Evolutionary conservation across 148 eudicot species (phyloP).

Genomic region (Rhododendron griersonianum): DNA sequence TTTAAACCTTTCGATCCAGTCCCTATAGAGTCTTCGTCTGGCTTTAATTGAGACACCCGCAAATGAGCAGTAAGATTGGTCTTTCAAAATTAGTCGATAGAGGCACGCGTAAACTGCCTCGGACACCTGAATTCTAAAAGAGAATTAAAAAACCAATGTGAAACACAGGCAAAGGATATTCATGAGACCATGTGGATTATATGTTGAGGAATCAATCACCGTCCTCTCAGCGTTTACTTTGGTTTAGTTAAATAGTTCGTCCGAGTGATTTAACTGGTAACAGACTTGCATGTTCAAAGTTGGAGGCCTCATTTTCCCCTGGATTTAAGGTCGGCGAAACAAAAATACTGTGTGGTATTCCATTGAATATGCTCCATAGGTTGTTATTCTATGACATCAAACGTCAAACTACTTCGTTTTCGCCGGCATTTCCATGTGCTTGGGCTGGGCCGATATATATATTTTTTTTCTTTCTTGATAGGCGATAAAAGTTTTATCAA

Average conservation of each 20-base stretch:
- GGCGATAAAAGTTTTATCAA: too few species aligned
- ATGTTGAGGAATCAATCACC: not conserved
- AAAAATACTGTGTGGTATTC: not conserved
- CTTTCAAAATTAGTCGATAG: too few species aligned
- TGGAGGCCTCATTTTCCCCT: not conserved
- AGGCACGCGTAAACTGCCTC: too few species aligned
- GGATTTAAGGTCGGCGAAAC: not conserved
- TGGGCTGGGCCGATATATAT: not conserved
- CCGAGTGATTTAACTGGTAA: not conserved
- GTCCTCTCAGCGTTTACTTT: not conserved
- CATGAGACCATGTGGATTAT: too few species aligned
- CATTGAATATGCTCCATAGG: not conserved
- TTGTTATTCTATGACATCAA: not conserved
- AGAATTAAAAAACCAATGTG: too few species aligned
- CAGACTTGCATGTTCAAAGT: not conserved
- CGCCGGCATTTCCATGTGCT: not conserved
- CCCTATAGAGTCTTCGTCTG: too few species aligned
- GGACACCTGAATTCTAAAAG: too few species aligned
- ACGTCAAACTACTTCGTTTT: not conserved
- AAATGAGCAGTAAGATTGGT: too few species aligned
- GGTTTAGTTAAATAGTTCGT: not conserved
- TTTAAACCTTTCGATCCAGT: too few species aligned
- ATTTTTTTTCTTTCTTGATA: too few species aligned
- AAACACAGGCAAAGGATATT: too few species aligned
- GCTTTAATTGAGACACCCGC: too few species aligned